Conservation (phyloP, 139 green algal species). For the Trebouxia sp. region DNA sequence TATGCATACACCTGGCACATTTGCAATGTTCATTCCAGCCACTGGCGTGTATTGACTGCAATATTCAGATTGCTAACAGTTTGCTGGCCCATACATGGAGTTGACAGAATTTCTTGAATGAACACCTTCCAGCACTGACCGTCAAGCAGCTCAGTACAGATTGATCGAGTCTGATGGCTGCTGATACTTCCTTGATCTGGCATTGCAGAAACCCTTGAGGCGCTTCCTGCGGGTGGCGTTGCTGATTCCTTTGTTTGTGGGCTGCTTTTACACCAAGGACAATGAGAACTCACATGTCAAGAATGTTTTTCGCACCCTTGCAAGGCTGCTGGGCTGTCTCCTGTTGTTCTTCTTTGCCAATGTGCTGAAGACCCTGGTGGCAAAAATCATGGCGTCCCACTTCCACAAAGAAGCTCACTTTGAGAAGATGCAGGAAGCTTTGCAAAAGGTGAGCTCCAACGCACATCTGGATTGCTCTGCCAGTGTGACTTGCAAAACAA, state of each 20-base stretch:
- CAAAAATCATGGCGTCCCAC: slow-evolving; percentile 47
- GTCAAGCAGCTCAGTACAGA: too few species aligned
- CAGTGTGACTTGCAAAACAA: neutral
- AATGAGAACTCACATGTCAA: neutral
- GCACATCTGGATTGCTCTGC: neutral
- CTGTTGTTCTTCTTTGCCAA: slow-evolving; percentile 49
- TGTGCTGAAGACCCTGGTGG: slow-evolving; percentile 43
- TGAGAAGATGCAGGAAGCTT: slow-evolving; percentile 66
- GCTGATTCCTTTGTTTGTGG: slow-evolving; percentile 29
- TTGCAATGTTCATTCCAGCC: neutral
- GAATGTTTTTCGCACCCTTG: neutral
- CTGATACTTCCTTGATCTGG: neutral
- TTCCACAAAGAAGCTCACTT: slow-evolving; percentile 76
- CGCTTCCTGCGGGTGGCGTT: slow-evolving; percentile 26
- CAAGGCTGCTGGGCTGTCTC: slow-evolving; percentile 47
- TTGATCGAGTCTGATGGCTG: too few species aligned
- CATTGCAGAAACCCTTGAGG: slow-evolving; percentile 30
- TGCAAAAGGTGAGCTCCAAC: slow-evolving; percentile 44
- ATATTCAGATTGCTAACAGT: too few species aligned
- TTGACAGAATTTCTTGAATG: too few species aligned
- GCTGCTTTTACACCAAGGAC: slow-evolving; percentile 15
- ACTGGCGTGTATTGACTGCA: neutral
- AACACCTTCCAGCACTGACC: too few species aligned
- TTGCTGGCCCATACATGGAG: too few species aligned
- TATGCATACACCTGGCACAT: neutral